Evolutionary conservation across 495 filamentous ascomycete genomes (phyloP).

Genomic region (Aspergillus asperescens): DNA sequence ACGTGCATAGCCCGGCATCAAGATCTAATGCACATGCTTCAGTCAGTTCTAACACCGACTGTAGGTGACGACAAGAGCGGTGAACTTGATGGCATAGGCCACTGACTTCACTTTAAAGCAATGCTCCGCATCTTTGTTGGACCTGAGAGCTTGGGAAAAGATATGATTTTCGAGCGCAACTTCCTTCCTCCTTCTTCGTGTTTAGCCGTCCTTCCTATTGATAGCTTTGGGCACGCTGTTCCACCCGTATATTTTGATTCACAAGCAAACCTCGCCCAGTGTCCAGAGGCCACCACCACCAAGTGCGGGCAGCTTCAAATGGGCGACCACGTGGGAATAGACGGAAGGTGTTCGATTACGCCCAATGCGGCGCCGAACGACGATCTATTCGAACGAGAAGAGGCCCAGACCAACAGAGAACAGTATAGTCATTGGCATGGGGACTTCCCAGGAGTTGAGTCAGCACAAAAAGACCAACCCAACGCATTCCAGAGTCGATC

Average conservation of each 20-base stretch:
- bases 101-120: constrained; percentile 17
- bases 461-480: neutral
- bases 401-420: neutral
- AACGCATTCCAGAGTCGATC: constrained; percentile 6
- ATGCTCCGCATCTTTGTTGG: constrained; percentile 14
- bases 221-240: neutral
- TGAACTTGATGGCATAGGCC: constrained; percentile 12
- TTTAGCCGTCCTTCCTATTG: neutral
- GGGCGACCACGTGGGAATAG: neutral
- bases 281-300: neutral
- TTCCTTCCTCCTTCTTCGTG: neutral
- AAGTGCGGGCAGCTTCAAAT: constrained; percentile 1
- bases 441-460: neutral
- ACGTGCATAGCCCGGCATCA: constrained; percentile 15
- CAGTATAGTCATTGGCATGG: constrained; percentile 8
- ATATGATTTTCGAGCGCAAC: neutral
- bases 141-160: constrained; percentile 5
- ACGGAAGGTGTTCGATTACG: neutral
- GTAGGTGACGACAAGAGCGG: constrained; percentile 16
- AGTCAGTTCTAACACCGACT: neutral
- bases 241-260: neutral
- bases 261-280: neutral
- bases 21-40: constrained; percentile 6
- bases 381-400: constrained; percentile 2
- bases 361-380: constrained; percentile 6